phyloP scores from a whole-genome alignment of 2,329 filamentous ascomycete genomes.

The Colletotrichum phormii region DNA sequence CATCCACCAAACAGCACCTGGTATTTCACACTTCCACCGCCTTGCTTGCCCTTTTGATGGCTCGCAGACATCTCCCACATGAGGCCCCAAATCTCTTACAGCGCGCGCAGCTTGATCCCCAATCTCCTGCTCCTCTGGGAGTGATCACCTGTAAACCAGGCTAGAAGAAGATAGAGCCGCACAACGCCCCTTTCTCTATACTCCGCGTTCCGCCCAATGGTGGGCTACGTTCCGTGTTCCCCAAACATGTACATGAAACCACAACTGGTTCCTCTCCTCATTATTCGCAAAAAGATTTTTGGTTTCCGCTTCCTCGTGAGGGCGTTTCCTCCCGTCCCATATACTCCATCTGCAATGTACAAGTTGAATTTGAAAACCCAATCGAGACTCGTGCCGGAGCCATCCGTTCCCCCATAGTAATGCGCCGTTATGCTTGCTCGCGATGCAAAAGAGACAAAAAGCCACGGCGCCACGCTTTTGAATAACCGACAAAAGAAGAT shows the following conservation, averaged over 20 bases:
- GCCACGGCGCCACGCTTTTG: constrained; percentile 32
- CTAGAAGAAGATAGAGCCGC: neutral
- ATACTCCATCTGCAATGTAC: constrained; percentile 22
- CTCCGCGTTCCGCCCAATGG: constrained; percentile 16
- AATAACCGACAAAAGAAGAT: constrained; percentile 17
- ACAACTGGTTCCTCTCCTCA: neutral
- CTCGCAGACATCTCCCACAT: neutral
- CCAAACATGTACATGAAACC: constrained; percentile 18
- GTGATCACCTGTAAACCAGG: neutral
- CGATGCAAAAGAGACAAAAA: constrained; percentile 22
- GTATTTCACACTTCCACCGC: neutral
- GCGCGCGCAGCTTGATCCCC: neutral
- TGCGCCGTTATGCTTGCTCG: constrained; percentile 24
- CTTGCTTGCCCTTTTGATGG: neutral
- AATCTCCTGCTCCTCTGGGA: neutral
- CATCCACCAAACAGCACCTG: neutral
- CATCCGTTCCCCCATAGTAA: constrained; percentile 12
- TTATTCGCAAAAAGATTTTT: neutral
- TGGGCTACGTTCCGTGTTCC: neutral
- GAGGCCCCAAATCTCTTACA: neutral
- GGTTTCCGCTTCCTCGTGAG: neutral
- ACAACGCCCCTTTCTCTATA: constrained; percentile 2
- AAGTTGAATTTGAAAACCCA: constrained; percentile 5
- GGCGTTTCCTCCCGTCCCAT: neutral
- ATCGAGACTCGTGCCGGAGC: constrained; percentile 18